Evolutionary conservation across 106 monocot genomes (phyloP).

Genomic region (Amphibolis antarctica): DNA sequence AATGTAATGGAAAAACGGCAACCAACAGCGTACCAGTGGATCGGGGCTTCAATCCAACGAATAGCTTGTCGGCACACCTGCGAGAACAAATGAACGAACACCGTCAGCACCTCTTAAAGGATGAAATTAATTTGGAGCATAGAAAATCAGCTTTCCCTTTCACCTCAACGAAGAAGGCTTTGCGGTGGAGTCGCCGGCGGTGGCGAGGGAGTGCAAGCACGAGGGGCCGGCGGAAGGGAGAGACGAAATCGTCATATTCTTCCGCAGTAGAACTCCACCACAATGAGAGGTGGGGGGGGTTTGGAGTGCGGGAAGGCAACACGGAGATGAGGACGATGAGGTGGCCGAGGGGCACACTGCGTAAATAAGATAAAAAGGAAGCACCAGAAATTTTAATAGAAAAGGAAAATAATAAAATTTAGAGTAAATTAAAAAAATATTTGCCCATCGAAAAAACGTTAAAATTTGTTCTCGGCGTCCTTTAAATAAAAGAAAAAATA

Average conservation of each 20-base stretch:
- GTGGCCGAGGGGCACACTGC: too few relatives aligned
- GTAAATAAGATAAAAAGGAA: too few relatives aligned
- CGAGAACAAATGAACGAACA: neutral
- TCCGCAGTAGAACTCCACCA: neutral
- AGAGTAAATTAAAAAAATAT: too few relatives aligned
- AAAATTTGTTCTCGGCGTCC: too few relatives aligned
- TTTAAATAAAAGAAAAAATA: too few relatives aligned
- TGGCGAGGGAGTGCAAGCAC: neutral
- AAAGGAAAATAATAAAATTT: too few relatives aligned
- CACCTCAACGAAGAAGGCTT: neutral
- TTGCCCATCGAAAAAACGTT: too few relatives aligned
- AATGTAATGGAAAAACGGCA: neutral
- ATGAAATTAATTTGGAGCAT: too few relatives aligned
- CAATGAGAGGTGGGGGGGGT: neutral
- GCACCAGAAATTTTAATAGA: too few relatives aligned
- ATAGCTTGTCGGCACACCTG: slow-evolving; percentile 29
- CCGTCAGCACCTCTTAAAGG: too few relatives aligned
- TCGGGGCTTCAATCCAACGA: slow-evolving; percentile 34
- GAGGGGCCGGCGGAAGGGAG: neutral
- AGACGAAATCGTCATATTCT: neutral
- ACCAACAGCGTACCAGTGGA: slow-evolving; percentile 19
- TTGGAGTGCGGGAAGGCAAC: neutral
- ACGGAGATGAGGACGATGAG: neutral
- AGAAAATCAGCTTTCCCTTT: too few relatives aligned
- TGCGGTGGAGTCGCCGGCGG: neutral